Evolutionary conservation across 75 land plant species (phyloP).

Genomic region (Sequoia sempervirens): DNA sequence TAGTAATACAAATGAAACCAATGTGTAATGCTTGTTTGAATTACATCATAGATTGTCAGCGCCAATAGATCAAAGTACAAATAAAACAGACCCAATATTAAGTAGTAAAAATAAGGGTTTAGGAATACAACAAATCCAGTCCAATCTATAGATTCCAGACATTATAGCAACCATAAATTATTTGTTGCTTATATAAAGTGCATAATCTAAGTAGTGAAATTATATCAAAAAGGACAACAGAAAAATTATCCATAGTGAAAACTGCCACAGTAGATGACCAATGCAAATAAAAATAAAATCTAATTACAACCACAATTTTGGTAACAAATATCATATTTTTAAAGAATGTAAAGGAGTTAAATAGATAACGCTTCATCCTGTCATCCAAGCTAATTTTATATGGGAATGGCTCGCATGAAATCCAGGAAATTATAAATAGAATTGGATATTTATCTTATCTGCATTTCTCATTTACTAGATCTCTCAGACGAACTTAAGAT

Average conservation of each 20-base stretch:
- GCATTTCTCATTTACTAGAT: too few species aligned
- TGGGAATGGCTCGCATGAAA: not conserved
- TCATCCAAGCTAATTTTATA: not conserved
- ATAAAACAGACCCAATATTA: not conserved
- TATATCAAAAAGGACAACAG: not conserved
- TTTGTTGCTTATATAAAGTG: not conserved
- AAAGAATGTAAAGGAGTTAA: not conserved
- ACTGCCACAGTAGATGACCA: not conserved
- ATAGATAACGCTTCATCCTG: not conserved
- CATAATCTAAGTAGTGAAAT: not conserved
- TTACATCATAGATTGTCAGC: not conserved
- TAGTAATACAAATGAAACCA: not conserved
- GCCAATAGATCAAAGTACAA: not conserved
- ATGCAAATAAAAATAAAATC: not conserved
- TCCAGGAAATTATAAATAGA: not conserved
- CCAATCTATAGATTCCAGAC: not conserved
- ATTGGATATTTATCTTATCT: not conserved
- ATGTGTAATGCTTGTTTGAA: not conserved
- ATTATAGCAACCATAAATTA: not conserved
- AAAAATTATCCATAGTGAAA: not conserved
- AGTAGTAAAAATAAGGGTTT: not conserved
- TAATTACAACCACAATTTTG: not conserved
- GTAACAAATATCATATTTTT: not conserved
- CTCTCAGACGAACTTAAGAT: not conserved
- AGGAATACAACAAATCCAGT: not conserved